Percentiles rank a stretch among this genome's conserved stretches.
phyloP scores from a whole-genome alignment of 176 grass and related monocot genomes.

The Ananas comosus region DNA sequence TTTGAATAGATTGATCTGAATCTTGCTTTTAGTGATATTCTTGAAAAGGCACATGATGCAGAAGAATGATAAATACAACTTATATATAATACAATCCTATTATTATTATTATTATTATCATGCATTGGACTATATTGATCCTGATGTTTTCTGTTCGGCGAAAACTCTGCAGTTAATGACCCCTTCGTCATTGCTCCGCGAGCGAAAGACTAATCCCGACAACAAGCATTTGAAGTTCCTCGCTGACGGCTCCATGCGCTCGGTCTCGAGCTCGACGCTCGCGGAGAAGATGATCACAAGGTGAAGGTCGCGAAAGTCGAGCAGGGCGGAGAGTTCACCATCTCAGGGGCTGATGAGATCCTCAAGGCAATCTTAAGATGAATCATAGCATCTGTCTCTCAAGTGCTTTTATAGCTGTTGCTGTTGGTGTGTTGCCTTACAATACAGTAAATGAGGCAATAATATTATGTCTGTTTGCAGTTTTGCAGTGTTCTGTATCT shows the following conservation, averaged over 20 bases:
- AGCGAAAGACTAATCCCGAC: constrained; percentile 72
- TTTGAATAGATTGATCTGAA: too few relatives aligned
- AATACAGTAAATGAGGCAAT: background rate
- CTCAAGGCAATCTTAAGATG: constrained; percentile 58
- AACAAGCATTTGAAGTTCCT: constrained; percentile 93
- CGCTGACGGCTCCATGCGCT: constrained; percentile 79
- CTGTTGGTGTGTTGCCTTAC: background rate
- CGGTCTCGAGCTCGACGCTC: constrained; percentile 87
- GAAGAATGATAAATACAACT: too few relatives aligned
- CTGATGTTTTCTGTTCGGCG: too few relatives aligned
- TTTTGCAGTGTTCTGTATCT: too few relatives aligned
- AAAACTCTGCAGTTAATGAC: constrained; percentile 53
- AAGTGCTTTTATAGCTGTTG: background rate
- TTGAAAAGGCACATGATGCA: too few relatives aligned
- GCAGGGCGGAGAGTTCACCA: constrained; percentile 83
- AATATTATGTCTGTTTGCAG: too few relatives aligned
- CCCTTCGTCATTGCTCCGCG: constrained; percentile 88
- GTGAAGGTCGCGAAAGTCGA: constrained; percentile 80
- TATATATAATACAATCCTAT: too few relatives aligned
- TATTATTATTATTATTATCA: too few relatives aligned
- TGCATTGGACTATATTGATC: too few relatives aligned
- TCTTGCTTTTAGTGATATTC: too few relatives aligned
- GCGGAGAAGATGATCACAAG: constrained; percentile 56
- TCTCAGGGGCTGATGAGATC: constrained; percentile 96
- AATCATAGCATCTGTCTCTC: background rate